Conservation (phyloP, 1,139 yeast species). For the Protomyces pachydermus region DNA sequence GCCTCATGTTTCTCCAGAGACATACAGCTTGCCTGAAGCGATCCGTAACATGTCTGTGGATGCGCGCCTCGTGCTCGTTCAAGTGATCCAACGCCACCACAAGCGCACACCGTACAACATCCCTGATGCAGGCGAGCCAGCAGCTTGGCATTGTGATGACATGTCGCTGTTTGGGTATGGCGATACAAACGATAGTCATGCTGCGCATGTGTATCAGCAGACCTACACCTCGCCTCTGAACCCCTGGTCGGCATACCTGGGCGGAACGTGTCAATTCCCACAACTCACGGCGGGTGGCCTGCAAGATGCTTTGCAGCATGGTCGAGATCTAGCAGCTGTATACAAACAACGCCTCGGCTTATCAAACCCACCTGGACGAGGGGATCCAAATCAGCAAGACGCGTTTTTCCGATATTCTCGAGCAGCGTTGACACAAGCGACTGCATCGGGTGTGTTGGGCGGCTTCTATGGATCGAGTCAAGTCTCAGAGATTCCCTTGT, state of each 20-base stretch:
- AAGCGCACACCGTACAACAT: not conserved
- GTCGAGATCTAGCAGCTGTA: constrained; percentile 40
- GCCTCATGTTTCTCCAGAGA: not conserved
- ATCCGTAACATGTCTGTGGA: not conserved
- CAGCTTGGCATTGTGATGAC: not conserved
- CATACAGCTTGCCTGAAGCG: not conserved
- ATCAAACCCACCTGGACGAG: constrained; percentile 30
- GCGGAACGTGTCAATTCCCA: constrained; percentile 40
- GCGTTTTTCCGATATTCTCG: constrained; percentile 41
- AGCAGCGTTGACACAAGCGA: constrained; percentile 42
- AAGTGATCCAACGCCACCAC: not conserved
- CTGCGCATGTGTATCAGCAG: not conserved
- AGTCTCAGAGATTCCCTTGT: not conserved
- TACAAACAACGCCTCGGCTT: constrained; percentile 36
- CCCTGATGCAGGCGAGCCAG: not conserved
- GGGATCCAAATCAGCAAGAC: constrained; percentile 33
- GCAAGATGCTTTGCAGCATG: constrained; percentile 41
- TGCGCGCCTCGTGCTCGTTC: not conserved
- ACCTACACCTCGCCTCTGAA: not conserved
- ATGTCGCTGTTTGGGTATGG: not conserved
- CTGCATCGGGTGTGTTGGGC: constrained; percentile 39
- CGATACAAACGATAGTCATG: not conserved
- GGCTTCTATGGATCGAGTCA: constrained; percentile 36
- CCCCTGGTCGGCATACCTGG: not conserved
- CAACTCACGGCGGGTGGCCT: constrained; percentile 43